Evolutionary conservation across 257 asterid species (phyloP).

Genomic region (Osmanthus fragrans): DNA sequence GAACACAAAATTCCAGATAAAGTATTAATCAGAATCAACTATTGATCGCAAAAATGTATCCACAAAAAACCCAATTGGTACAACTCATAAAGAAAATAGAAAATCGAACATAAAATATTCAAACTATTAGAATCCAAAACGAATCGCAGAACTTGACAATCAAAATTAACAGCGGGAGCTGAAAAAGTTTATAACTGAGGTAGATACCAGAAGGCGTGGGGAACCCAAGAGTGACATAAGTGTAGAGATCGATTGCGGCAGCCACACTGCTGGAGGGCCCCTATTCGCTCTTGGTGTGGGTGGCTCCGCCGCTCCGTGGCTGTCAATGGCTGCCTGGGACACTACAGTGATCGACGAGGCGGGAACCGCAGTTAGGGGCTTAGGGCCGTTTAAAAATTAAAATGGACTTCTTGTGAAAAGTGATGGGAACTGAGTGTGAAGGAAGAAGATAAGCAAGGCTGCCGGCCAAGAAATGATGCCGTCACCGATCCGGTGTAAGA

Average conservation of each 20-base stretch:
- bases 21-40: constrained; percentile 13
- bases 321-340: too few relatives aligned
- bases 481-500: too few relatives aligned
- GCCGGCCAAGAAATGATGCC: too few relatives aligned
- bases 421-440: too few relatives aligned
- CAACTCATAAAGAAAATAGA: not conserved
- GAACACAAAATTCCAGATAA: not conserved
- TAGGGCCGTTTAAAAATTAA: too few relatives aligned
- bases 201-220: constrained; percentile 75
- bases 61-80: not conserved
- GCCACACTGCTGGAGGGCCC: too few relatives aligned
- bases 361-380: too few relatives aligned
- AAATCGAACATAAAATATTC: not conserved
- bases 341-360: too few relatives aligned
- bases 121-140: constrained; percentile 10
- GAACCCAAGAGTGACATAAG: constrained; percentile 80
- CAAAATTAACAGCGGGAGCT: not conserved
- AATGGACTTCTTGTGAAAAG: too few relatives aligned
- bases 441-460: too few relatives aligned
- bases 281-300: too few relatives aligned
- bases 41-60: not conserved
- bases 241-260: constrained; percentile 92
- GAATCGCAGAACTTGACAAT: not conserved
- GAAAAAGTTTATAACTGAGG: not conserved
- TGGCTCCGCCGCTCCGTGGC: too few relatives aligned